Base-by-base conservation (phyloP, 169 alveolate genomes). In the Cryptosporidium sp. region DNA sequence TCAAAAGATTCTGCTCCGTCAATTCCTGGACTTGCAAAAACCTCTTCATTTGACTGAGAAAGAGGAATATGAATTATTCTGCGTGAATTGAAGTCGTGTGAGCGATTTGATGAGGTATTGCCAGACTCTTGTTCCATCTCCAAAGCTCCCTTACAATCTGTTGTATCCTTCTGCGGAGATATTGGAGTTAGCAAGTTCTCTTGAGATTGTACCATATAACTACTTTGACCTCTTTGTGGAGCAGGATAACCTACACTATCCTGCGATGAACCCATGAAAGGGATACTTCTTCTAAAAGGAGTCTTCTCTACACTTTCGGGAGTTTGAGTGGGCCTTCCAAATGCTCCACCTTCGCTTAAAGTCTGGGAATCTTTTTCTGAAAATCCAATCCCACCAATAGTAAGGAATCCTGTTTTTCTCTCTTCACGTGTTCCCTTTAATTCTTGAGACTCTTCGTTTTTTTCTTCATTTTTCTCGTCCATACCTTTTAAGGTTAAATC, bases 211-310 rank as follows among this genome's bases (percentile, higher is more conserved):
- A 52, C 29, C 16, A 62, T 80, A 42, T 80, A 80, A 45, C 53
- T 53, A 51, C 31, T 31, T n/a, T 80, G 89, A 1, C 89, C 80
- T 39, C 89, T 58, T 16, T 80, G 75, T 60, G 89, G 89, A 39
- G 89, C 89, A 44, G 89, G 89, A 33, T 80, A 80, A 2, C 89
- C 89, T 4, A 80, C 89, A 29, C 89, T 80, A 39, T 80, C 89
- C 62, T 80, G 89, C 35, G 89, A 80, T 26, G 89, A 80, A 80
- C 75, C 75, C 56, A 67, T 35, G 26, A 62, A 62, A 7, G 89
- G 89, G 42, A 80, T 80, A 29, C 89, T 80, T 35, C 80, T 60
- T 51, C 89, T 80, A 42, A 62, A 80, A 14, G 89, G 89, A 35
- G 89, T 80, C 62, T 80, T 65, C 26, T 80, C 89, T n/a, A 80